Percentiles rank a stretch among this genome's conserved stretches.
Evolutionary conservation across 148 eudicot genomes (phyloP).

Genomic region (Cornus florida): DNA sequence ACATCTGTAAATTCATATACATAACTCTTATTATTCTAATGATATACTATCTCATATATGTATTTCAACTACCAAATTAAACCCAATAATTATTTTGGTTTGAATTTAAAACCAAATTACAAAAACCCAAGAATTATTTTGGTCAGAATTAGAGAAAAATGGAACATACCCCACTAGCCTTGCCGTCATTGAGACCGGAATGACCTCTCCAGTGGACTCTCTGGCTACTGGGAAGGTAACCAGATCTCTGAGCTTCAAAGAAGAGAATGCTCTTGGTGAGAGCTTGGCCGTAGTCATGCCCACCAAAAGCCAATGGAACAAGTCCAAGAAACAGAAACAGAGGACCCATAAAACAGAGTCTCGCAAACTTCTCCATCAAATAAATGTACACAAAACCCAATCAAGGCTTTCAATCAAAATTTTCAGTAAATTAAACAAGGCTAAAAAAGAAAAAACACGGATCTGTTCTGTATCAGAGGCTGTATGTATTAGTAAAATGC

Average conservation of each 20-base stretch:
- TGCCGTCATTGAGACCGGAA: slow-evolving; percentile 90
- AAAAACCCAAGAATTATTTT: no score
- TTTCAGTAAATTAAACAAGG: not conserved
- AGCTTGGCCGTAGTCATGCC: slow-evolving; percentile 82
- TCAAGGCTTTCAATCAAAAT: not conserved
- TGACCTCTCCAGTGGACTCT: slow-evolving; percentile 90
- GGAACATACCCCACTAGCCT: slow-evolving; percentile 66
- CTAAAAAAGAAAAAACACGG: not conserved
- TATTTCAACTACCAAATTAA: no score
- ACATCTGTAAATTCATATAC: no score
- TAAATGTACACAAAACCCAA: not conserved
- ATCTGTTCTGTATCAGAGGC: not conserved
- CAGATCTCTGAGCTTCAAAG: slow-evolving; percentile 98
- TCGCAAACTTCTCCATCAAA: slow-evolving; percentile 32
- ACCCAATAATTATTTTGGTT: no score
- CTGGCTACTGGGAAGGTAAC: slow-evolving; percentile 68
- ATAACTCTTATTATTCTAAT: no score
- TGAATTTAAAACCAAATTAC: no score
- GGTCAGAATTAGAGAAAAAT: not conserved
- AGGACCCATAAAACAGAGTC: slow-evolving; percentile 32
- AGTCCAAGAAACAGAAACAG: slow-evolving; percentile 38
- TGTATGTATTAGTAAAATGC: slow-evolving; percentile 4
- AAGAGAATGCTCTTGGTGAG: slow-evolving; percentile 86
- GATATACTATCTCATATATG: not conserved
- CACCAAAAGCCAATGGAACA: slow-evolving; percentile 45